Evolutionary conservation across 441 rosid species (phyloP).

Genomic region (Omphalea diandra): DNA sequence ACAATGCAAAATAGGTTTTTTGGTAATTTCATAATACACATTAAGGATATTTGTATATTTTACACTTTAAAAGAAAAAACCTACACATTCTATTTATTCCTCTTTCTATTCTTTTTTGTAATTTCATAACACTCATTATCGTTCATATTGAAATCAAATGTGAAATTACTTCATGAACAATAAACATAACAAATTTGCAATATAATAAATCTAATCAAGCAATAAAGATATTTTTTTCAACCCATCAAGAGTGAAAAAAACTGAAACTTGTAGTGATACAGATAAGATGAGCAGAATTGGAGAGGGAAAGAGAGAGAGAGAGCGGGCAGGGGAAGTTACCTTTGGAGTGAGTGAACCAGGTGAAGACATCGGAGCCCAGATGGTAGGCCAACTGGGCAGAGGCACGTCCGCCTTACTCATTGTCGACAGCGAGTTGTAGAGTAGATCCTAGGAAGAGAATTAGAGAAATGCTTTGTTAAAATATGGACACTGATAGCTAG

Average conservation of each 20-base stretch:
- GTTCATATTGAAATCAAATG: too few relatives aligned
- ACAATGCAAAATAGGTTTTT: too few relatives aligned
- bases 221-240: not conserved
- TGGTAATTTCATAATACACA: too few relatives aligned
- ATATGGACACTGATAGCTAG: conserved; percentile 34
- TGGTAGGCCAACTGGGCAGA: conserved; percentile 57
- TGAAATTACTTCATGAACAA: not conserved
- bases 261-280: not conserved
- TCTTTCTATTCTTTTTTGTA: too few relatives aligned
- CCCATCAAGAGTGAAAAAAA: not conserved
- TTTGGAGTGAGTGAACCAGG: conserved; percentile 54
- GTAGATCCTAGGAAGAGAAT: conserved; percentile 76
- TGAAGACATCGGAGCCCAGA: conserved; percentile 42
- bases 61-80: too few relatives aligned
- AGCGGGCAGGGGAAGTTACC: conserved; percentile 28
- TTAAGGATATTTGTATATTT: too few relatives aligned
- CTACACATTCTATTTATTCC: too few relatives aligned
- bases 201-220: not conserved
- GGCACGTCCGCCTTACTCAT: conserved; percentile 82
- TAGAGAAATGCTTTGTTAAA: conserved; percentile 59
- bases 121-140: too few relatives aligned
- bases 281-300: too few relatives aligned
- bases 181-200: not conserved
- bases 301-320: not conserved
- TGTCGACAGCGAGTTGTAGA: conserved; percentile 73